Evolutionary conservation across 208 protist species (phyloP).

Genomic region (Novymonas esmeraldas): DNA sequence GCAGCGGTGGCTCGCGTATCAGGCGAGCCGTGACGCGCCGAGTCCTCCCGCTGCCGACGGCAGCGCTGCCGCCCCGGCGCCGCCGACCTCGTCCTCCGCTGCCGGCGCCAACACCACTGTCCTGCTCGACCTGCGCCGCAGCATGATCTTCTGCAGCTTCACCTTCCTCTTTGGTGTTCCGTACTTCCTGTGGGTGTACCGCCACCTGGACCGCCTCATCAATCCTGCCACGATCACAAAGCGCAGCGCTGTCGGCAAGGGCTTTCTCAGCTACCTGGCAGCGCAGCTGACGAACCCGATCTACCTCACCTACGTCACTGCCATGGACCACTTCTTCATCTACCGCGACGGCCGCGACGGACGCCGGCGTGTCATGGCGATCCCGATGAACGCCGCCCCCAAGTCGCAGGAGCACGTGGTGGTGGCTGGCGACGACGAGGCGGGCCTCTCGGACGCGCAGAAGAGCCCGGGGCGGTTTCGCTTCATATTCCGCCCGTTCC

Average conservation of each 20-base stretch:
- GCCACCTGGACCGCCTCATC: slow-evolving; percentile 50
- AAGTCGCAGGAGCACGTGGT: slow-evolving; percentile 10
- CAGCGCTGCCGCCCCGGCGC: neutral
- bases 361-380: slow-evolving; percentile 47
- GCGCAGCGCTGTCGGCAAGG: slow-evolving; percentile 55
- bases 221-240: slow-evolving; percentile 51
- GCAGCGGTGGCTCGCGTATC: slow-evolving; percentile 7
- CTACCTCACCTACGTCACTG: slow-evolving; percentile 70
- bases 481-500: slow-evolving; percentile 26
- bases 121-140: slow-evolving; percentile 74
- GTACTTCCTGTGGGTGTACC: slow-evolving; percentile 71
- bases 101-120: slow-evolving; percentile 28
- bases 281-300: slow-evolving; percentile 65
- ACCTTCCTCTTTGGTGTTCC: slow-evolving; percentile 66
- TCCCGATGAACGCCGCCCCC: slow-evolving; percentile 16
- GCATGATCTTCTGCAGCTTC: slow-evolving; percentile 82
- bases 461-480: slow-evolving; percentile 18
- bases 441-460: slow-evolving; percentile 10
- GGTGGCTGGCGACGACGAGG: slow-evolving; percentile 27
- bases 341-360: slow-evolving; percentile 72
- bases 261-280: slow-evolving; percentile 68
- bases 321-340: slow-evolving; percentile 80
- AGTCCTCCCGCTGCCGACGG: neutral
- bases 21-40: neutral
- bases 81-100: neutral